These are phyloP conservation scores for Nicotiana tomentosiformis DNA, from an alignment of 257 asterid species.

Conservation along the genomic window DNA sequence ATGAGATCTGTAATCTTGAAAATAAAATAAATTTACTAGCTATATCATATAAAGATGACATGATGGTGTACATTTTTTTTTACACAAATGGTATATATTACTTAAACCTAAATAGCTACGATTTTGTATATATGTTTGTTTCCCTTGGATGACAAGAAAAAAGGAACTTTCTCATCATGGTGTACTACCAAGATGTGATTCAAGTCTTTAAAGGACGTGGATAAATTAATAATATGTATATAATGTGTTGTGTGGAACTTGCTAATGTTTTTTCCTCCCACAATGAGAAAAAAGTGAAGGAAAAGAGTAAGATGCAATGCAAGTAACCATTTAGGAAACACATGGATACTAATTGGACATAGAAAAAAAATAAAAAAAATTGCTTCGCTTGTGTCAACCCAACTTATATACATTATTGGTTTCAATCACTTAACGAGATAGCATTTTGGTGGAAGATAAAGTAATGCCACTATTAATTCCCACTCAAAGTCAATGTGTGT, in stretches of 20 bases:
- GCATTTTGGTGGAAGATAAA: conserved; percentile 11
- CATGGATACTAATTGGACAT: background rate
- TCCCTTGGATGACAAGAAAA: conserved; percentile 21
- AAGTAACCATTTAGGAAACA: conserved; percentile 9
- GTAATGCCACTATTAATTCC: background rate
- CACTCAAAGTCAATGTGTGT: background rate
- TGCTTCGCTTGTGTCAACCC: background rate
- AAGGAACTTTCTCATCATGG: conserved; percentile 9
- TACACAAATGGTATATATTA: background rate
- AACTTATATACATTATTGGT: conserved; percentile 3
- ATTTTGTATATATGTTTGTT: conserved; percentile 9
- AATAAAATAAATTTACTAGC: no score
- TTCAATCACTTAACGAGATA: conserved; percentile 2
- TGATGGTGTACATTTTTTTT: no score
- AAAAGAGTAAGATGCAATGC: background rate
- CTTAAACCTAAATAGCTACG: background rate
- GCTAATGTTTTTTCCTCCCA: background rate
- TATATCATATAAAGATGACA: background rate
- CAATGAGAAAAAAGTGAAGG: conserved; percentile 3
- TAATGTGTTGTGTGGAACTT: background rate
- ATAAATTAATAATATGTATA: background rate
- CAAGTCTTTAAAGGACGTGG: background rate
- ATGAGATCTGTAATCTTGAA: background rate
- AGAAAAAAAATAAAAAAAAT: background rate
- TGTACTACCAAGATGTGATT: conserved; percentile 10